Base-by-base conservation (phyloP, 257 asterid genomes). In the Scutellaria galericulata region DNA sequence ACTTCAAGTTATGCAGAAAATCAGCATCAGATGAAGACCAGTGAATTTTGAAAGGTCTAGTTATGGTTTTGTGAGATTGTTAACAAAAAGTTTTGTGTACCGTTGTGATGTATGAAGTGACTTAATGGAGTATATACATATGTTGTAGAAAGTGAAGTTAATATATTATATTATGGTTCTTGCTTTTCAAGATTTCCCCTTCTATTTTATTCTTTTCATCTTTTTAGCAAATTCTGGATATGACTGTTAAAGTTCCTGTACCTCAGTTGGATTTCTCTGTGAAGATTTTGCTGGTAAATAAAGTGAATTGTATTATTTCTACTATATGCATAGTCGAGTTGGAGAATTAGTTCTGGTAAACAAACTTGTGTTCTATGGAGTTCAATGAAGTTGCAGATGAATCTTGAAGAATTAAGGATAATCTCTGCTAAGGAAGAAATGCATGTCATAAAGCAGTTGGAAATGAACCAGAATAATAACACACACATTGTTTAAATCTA, bases 11-110 rank as follows among this genome's bases (percentile, higher is more conserved):
- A 50, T 55, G 67, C 82, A 57, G 86, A 86, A 18, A 73, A 82
- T 78, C 89, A 80, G 73, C 77, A 77, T 77, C 81, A 81, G 76
- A 64, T 40, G 70, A 88, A 76, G 83, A 75, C 77, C 40, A 63
- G 75, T 70, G 86, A 71, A 48, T 80, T 66, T 54, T 83, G 63
- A 15, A 88, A 74, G 66, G 54, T 68, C 67, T 78, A 70, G 74
- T 56, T 9, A 44, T 48, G 71, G 41, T 64, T 37, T 31, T 15
- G 40, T 65, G 15, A 13, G 27, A 45, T 44, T 46, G 31, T 22
- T 65, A 56, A 41, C 80, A 7, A 35, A 46, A 56, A 18, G n/a
- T 27, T 78, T 64, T 41, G 59, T 64, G 42, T 27, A 50, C 55
- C 73, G 71, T 40, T n/a, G 41, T 22, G 27, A 9, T 71, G 22